These are phyloP conservation scores for Oryza meyeriana DNA, from an alignment of 176 grass and related monocot genomes.

Conservation along the genomic window DNA sequence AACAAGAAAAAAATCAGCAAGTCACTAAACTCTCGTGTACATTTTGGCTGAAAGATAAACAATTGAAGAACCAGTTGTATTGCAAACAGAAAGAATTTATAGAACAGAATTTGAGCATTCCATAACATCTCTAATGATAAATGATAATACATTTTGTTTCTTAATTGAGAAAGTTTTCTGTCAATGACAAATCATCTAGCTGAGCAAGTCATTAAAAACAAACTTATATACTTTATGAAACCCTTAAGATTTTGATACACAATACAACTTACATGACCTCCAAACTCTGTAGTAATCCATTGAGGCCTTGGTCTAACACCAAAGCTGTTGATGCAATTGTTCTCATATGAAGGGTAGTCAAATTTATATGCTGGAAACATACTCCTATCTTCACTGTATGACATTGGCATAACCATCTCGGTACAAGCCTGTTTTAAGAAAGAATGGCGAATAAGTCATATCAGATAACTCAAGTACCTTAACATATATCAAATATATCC, in stretches of 20 bases:
- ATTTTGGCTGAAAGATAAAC: background rate
- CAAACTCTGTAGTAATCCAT: slow-evolving; percentile 88
- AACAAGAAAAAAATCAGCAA: slow-evolving; percentile 1
- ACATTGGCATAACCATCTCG: slow-evolving; percentile 99
- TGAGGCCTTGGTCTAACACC: slow-evolving; percentile 68
- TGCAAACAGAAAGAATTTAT: background rate
- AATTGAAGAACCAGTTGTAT: background rate
- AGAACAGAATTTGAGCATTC: background rate
- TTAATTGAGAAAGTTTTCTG: background rate
- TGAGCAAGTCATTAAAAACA: background rate
- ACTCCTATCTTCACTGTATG: slow-evolving; percentile 61
- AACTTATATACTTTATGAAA: background rate
- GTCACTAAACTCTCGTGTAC: background rate
- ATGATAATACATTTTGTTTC: background rate
- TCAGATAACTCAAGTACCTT: background rate
- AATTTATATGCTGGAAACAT: slow-evolving; percentile 87
- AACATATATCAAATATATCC: background rate
- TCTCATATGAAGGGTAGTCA: slow-evolving; percentile 48
- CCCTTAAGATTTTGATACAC: background rate
- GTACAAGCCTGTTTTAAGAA: slow-evolving; percentile 79
- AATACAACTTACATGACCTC: slow-evolving; percentile 80
- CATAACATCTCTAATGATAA: background rate
- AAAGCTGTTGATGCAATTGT: slow-evolving; percentile 57
- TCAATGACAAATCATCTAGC: background rate
- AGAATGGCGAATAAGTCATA: slow-evolving; percentile 5